Base-by-base conservation (phyloP, 805 yeast genomes). In the Huiozyma naganishii region DNA sequence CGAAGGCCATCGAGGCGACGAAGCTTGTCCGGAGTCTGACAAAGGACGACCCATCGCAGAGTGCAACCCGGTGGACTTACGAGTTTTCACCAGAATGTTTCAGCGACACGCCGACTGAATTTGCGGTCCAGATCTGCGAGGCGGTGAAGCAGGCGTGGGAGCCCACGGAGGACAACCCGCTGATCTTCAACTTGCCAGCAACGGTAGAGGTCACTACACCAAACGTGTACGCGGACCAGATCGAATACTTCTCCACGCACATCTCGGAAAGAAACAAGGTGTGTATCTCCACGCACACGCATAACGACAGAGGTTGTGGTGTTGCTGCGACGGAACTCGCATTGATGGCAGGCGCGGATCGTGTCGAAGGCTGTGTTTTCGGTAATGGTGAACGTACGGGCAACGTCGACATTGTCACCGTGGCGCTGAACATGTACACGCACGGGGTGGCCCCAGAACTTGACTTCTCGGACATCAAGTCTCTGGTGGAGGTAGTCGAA, bases 321-420 rank as follows among this genome's bases (percentile, higher is more conserved):
- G 89, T 83, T n/a, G 92, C 90, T 8, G 92, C 92, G 32, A 81
- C 88, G 4, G 94, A 83, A 64, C 72, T 83, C 45, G 94, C 84
- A 39, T 80, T 78, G 56, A 56, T 83, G 64, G 94, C 87, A 3
- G 94, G 94, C 43, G 94, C 87, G n/a, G 87, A 83, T 61, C 75
- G 94, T 62, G 83, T 83, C 27, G 94, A 83, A 64, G 94, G 94
- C 23, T 83, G 90, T 66, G 65, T 83, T 40, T 83, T 83, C 54
- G 94, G 92, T 41, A 83, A 83, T 56, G 92, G 94, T 52, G 94
- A 83, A 68, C 77, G 94, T 62, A 83, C 94, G 4, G 94, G 94
- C 50, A 83, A 83, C 57, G 94, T 84, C 41, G 92, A 84, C 59
- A 66, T 83, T 43, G 88, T 83, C 30, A 83, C 92, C 1, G 66